These are phyloP conservation scores for Nyctanthes arbortristis DNA, from an alignment of 257 asterid species.

Conservation along the genomic window DNA sequence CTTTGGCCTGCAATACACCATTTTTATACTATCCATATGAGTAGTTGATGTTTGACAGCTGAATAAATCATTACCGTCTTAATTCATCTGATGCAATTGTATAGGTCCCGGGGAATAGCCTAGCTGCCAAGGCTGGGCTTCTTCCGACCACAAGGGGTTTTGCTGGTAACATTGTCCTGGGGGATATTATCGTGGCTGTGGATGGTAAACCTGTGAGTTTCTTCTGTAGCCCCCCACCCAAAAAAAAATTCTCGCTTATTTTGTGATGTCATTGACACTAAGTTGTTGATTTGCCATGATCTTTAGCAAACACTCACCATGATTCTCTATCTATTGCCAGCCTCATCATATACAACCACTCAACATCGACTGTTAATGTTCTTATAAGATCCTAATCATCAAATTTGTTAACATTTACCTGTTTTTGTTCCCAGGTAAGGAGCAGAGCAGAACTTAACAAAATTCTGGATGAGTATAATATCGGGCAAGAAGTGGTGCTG, in stretches of 20 bases:
- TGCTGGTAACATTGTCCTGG: constrained; percentile 84
- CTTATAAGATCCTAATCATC: background rate
- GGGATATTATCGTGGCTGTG: constrained; percentile 79
- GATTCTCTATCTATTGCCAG: too few relatives aligned
- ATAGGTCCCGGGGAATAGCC: constrained; percentile 77
- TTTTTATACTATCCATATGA: background rate
- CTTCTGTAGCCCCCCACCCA: too few relatives aligned
- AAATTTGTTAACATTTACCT: background rate
- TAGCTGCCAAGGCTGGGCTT: constrained; percentile 78
- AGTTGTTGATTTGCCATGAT: background rate
- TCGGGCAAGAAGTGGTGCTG: constrained; percentile 69
- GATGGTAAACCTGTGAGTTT: constrained; percentile 68
- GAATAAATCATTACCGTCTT: background rate
- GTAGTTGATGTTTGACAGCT: background rate
- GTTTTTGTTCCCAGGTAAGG: constrained; percentile 53
- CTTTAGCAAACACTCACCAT: background rate
- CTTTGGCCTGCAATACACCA: constrained; percentile 9
- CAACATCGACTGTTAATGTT: background rate
- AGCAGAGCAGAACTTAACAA: constrained; percentile 72
- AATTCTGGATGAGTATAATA: constrained; percentile 66
- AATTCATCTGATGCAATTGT: constrained; percentile 10
- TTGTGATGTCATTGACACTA: background rate
- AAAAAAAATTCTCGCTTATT: too few relatives aligned
- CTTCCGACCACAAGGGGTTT: constrained; percentile 83
- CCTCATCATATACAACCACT: too few relatives aligned